A percentile compares a stretch with the other conserved stretches of the same genome.
These are phyloP conservation scores for Backusella liffmaniae DNA, from an alignment of 192 early-diverging fungal genomes.

Conservation along the genomic window DNA sequence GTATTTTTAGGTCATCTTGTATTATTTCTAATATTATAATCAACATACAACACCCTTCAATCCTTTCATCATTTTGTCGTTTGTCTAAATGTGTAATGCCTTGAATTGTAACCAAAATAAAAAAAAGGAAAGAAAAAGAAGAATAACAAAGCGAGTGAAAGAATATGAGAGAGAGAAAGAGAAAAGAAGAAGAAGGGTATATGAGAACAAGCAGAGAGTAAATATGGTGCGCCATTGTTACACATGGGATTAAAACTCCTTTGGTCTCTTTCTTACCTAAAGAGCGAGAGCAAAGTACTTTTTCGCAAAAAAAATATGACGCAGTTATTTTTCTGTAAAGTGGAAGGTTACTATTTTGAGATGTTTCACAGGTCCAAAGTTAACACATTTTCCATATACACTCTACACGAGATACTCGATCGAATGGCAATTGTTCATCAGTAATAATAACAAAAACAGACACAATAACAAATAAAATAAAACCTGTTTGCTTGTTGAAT, in stretches of 20 bases:
- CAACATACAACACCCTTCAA: constrained; percentile 30
- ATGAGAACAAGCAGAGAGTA: not conserved
- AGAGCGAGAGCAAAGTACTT: not conserved
- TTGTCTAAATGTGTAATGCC: not conserved
- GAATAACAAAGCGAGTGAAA: not conserved
- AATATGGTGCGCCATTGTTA: not conserved
- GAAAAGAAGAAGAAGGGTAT: not conserved
- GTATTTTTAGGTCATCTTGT: not conserved
- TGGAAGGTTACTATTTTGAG: constrained; percentile 1
- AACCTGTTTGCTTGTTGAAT: not conserved
- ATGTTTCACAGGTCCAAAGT: not conserved
- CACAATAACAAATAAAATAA: not conserved
- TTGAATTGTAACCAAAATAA: not conserved
- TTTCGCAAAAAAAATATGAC: not conserved
- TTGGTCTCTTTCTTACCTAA: not conserved
- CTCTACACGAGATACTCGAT: not conserved
- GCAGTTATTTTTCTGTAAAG: not conserved
- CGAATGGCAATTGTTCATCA: not conserved
- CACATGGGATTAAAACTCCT: not conserved
- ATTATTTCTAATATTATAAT: not conserved
- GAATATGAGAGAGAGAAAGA: not conserved
- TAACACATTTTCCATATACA: not conserved
- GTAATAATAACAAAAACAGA: too few species aligned
- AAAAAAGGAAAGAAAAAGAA: not conserved
- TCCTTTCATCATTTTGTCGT: constrained; percentile 32